Evolutionary conservation across 2,329 filamentous ascomycete species (phyloP), one percentile per base, ranked within the genome.

Genomic region (Fusarium nurragi): DNA sequence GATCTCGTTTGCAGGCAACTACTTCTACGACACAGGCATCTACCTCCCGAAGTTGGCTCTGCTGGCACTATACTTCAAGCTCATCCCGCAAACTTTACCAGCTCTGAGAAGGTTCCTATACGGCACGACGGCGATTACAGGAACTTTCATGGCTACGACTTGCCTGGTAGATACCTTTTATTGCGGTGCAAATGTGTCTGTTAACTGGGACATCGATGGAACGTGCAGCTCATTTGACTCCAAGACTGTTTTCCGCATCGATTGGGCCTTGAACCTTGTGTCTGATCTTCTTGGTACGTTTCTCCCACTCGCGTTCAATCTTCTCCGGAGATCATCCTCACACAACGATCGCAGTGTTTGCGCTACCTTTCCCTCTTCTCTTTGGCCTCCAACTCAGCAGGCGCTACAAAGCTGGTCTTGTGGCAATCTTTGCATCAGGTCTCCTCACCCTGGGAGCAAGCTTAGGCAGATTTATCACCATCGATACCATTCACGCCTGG

Each of bases 1-100:
- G 55, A 57, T 74, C 3, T 28, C 71, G 0, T 75, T 74, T 54
- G 71, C 73, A 5, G 73, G 73, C 6, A 74, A 74, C 54, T 74
- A 74, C 43, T 73, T 74, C 12, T 74, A 74, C 60, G 73, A 74
- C 22, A 74, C 73, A 4, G 73, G 73, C 6, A 54, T 74, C 10
- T 74, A 74, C 37, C 53, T 74, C 4, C 73, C 73, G 3, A 74
- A 75, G 36, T 12, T 74, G 32, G 73, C 73, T 1, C 19, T 74
- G 25, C 30, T 74, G 16, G 70, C 73, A 1, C 64, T 74, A n/a
- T 74, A 74, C 50, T 74, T 64, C 52, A 67, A 66, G 37, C 56
- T 74, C 3, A 66, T 74, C 6, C 73, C 73, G 1, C 52, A 43
- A 1, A 75, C 72, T 1, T 51, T 74, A 38, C 73, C 73, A 2